Evolutionary conservation across 495 filamentous ascomycete species (phyloP), one percentile per base, ranked within the genome.

Genomic region (Cladorrhinum samala): DNA sequence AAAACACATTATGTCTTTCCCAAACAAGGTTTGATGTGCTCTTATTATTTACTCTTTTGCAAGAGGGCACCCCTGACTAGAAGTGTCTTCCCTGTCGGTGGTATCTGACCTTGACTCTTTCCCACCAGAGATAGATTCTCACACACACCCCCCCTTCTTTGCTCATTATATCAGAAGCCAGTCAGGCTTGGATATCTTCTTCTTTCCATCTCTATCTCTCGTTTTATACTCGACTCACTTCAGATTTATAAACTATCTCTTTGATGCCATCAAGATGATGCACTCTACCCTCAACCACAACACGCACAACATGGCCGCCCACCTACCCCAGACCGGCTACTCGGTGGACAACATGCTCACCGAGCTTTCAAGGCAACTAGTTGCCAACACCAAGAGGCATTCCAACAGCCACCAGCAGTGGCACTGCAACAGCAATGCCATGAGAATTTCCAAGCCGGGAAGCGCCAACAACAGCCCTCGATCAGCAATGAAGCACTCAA

Each of bases 391-490:
- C 23, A 67, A 68, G n/a, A 64, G 72, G 41, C 62, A 66, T 49
- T 73, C 74, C 30, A 70, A 70, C 50, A 64, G 56, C 53, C 64
- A 64, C 44, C 75, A 75, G 54, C 75, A 73, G 52, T 69, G 70
- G 51, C 53, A 54, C 18, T 60, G 63, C 17, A 67, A 64, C 18
- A 60, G 63, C 17, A 67, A 64, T 18, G 62, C 72, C 54, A 76
- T 80, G 63, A 75, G 84, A 55, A 72, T 89, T 46, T 73, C 75
- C 47, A 89, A 90, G 67, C 81, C 84, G 5, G 77, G 72, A 23
- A 87, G 85, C 69, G 81, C 83, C 46, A 83, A 77, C 65, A 87
- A 82, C 70, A 89, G 85, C 65, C 86, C 86, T 17, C 77, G 83
- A 24, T 71, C 76, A 6, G 61, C 68, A 9, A 65, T 68, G 2